phyloP scores from a whole-genome alignment of 2,329 filamentous ascomycete species.

The Cladophialophora yegresii region DNA sequence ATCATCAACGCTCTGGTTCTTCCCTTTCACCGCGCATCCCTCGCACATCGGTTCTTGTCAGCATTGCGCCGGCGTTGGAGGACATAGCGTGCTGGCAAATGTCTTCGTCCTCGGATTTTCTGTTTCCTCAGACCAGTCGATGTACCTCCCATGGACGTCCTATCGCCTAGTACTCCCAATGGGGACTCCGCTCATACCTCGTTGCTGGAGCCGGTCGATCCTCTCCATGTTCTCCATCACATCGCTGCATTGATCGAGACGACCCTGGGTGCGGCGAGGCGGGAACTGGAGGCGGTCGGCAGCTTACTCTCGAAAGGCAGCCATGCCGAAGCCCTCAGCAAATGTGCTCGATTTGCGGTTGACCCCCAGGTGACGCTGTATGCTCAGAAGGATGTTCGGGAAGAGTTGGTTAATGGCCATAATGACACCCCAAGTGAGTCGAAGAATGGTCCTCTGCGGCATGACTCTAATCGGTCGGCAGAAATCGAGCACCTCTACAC shows the following conservation, averaged over 20 bases:
- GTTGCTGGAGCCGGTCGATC: conserved; percentile 55
- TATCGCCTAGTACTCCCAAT: conserved; percentile 32
- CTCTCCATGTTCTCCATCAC: conserved; percentile 70
- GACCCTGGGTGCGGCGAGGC: conserved; percentile 71
- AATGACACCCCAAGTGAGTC: conserved; percentile 39
- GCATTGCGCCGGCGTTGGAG: conserved; percentile 34
- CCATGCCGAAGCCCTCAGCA: conserved; percentile 76
- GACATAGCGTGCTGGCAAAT: conserved; percentile 26
- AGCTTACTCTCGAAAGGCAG: conserved; percentile 76
- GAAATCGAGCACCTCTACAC: conserved; percentile 67
- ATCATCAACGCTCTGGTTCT: conserved; percentile 14
- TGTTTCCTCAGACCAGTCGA: conserved; percentile 9
- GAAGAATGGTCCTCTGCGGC: conserved; percentile 21
- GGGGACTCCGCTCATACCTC: conserved; percentile 23
- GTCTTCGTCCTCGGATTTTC: conserved; percentile 15
- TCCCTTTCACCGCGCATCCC: neutral
- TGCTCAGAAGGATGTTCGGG: conserved; percentile 72
- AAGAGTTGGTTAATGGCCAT: conserved; percentile 35
- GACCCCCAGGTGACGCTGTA: conserved; percentile 85
- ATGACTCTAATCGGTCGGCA: conserved; percentile 34
- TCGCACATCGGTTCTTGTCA: conserved; percentile 18
- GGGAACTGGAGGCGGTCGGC: conserved; percentile 76
- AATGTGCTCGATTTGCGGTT: conserved; percentile 84
- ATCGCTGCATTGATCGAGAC: conserved; percentile 70
- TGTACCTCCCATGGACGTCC: conserved; percentile 33